Percentiles rank a stretch among this genome's conserved stretches.
phyloP scores from a whole-genome alignment of 148 eudicot genomes.

The Drosera capensis region DNA sequence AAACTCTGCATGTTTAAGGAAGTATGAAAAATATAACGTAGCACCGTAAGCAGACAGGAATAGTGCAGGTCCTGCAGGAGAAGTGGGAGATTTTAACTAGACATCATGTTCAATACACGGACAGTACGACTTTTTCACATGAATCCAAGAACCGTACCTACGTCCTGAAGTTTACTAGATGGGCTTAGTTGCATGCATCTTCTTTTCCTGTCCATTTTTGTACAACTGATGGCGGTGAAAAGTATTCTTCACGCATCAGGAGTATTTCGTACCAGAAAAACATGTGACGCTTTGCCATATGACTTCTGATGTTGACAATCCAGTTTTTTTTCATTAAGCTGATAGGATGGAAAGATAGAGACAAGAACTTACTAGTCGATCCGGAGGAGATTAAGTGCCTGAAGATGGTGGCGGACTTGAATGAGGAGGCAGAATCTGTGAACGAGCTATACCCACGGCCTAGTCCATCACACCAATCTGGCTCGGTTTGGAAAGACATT shows the following conservation, averaged over 20 bases:
- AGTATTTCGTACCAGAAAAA: not conserved
- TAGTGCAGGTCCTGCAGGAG: no score
- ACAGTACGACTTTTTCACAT: no score
- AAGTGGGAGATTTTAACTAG: no score
- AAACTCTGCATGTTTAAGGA: not conserved
- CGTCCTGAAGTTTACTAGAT: no score
- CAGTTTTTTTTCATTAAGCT: constrained; percentile 32
- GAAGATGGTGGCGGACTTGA: constrained; percentile 46
- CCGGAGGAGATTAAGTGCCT: constrained; percentile 77
- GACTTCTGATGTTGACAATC: constrained; percentile 10
- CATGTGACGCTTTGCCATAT: not conserved
- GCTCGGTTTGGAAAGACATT: constrained; percentile 89
- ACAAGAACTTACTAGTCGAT: constrained; percentile 75
- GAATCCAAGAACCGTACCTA: no score
- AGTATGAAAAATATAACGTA: not conserved
- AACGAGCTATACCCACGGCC: constrained; percentile 58
- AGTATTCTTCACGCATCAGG: no score
- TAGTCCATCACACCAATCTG: constrained; percentile 45
- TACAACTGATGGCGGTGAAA: no score
- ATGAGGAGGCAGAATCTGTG: constrained; percentile 72
- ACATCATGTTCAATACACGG: no score
- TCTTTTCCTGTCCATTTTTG: no score
- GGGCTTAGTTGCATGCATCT: no score
- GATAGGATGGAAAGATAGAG: constrained; percentile 99
- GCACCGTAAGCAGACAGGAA: not conserved